Base-by-base conservation (phyloP, 2,329 filamentous ascomycete genomes). In the Apiospora aurea region DNA sequence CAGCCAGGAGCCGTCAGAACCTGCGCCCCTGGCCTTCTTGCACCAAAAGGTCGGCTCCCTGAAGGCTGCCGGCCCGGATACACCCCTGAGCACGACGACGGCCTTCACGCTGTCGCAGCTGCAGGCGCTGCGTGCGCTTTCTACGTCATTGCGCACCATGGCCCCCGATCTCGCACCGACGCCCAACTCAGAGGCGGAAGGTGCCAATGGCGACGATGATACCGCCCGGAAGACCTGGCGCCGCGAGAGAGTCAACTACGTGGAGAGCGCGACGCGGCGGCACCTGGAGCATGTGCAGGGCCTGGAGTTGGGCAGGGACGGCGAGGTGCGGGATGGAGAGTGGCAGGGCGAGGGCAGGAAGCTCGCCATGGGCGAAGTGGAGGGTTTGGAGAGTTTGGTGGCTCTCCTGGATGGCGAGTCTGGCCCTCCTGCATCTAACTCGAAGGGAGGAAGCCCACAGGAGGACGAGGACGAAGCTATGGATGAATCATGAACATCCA, bases 21-120 rank as follows among this genome's bases (percentile, higher is more conserved):
- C 79, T 24, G 77, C 77, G 41, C 81, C 85, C 2, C 86, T 92
- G 75, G 86, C 83, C n/a, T 92, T 92, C 81, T 81, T 92, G 70
- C 84, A 86, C 76, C 82, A 89, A 72, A 86, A 85, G 73, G 86
- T 86, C 67, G 84, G 83, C 68, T 83, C 81, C 53, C 78, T 91
- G 24, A 81, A 82, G 11, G 85, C 85, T 18, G 86, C 88, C 68
- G 87, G 87, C 71, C 83, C 85, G 16, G 81, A 86, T 53, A 84
- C 85, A 5, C 88, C 92, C 14, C 85, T 95, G 41, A 88, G 89
- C 14, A 94, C 93, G 4, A 94, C 93, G 24, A 89, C 93, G 0
- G 88, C 90, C 21, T 97, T 98, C 80, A 91, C 94, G 0, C 87
- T 97, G 26, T 93, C 92, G 2, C 96, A 98, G 80, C 86, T 98